phyloP scores from a whole-genome alignment of 2,329 filamentous ascomycete genomes.

The Colletotrichum liaoningense region DNA sequence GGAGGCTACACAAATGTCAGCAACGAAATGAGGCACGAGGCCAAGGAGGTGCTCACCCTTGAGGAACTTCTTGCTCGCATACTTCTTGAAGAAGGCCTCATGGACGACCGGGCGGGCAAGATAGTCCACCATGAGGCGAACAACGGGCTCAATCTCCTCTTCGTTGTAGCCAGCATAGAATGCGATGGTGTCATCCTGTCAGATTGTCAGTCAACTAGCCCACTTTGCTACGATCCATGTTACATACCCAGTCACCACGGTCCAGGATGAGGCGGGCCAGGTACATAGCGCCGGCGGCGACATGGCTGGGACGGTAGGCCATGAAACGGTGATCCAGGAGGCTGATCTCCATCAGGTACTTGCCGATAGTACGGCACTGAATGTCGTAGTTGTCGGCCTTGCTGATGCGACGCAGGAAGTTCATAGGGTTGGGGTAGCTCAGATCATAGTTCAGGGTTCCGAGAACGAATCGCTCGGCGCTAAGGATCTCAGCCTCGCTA shows the following conservation, averaged over 20 bases:
- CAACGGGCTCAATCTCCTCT: constrained; percentile 91
- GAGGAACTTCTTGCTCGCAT: constrained; percentile 98
- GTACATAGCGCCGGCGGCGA: constrained; percentile 96
- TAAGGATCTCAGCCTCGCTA: constrained; percentile 92
- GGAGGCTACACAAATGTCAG: constrained; percentile 70
- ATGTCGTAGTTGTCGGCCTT: constrained; percentile 99
- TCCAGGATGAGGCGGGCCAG: constrained; percentile 90
- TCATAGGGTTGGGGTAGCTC: constrained; percentile 99
- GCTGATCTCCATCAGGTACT: constrained; percentile 98
- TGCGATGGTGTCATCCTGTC: constrained; percentile 82
- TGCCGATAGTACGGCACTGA: constrained; percentile 94
- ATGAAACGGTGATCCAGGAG: constrained; percentile 96
- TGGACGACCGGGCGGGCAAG: constrained; percentile 90
- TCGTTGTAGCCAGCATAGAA: constrained; percentile 96
- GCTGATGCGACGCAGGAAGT: constrained; percentile 97
- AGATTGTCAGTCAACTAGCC: constrained; percentile 43
- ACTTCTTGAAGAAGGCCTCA: constrained; percentile 99
- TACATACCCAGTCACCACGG: constrained; percentile 87
- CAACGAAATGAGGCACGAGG: constrained; percentile 34
- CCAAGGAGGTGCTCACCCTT: constrained; percentile 77
- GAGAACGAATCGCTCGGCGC: constrained; percentile 95
- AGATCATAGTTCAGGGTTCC: constrained; percentile 94
- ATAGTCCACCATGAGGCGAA: constrained; percentile 96
- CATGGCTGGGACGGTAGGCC: constrained; percentile 86
- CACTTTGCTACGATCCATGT: not conserved